A percentile compares a stretch with the other conserved stretches of the same genome.
Evolutionary conservation across 225 moss, liverwort and hornwort genomes (phyloP).

Genomic region (Asterella californica): DNA sequence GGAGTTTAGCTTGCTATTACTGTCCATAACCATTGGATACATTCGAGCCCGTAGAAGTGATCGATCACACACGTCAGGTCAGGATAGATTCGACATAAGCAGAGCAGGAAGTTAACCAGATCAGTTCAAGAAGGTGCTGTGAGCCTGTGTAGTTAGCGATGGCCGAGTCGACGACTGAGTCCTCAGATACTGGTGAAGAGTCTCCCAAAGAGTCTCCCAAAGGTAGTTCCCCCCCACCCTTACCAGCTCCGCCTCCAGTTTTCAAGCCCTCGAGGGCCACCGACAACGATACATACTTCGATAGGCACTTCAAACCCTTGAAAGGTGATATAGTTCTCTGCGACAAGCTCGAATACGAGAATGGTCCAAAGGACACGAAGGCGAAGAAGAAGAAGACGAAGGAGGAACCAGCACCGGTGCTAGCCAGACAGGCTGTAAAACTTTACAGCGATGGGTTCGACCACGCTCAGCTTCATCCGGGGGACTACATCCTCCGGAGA

Average conservation of each 20-base stretch:
- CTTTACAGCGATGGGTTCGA: constrained; percentile 5
- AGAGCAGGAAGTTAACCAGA: too few species aligned
- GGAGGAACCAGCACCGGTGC: constrained; percentile 1
- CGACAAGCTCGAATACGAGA: constrained; percentile 5
- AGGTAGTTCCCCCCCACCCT: background rate
- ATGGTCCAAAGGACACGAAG: background rate
- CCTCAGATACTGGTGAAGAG: background rate
- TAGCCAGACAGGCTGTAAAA: constrained; percentile 1
- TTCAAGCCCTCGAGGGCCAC: constrained; percentile 5
- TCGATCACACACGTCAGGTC: too few species aligned
- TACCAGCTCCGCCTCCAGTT: background rate
- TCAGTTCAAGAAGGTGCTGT: too few species aligned
- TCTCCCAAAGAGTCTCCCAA: background rate
- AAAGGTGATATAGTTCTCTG: constrained; percentile 9
- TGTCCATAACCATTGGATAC: too few species aligned
- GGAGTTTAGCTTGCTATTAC: too few species aligned
- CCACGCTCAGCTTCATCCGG: background rate
- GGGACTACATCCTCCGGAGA: constrained; percentile 12
- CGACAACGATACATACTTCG: constrained; percentile 17
- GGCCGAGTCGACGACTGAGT: background rate
- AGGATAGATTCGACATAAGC: too few species aligned
- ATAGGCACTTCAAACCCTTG: constrained; percentile 15
- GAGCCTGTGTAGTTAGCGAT: background rate
- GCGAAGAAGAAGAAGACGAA: background rate
- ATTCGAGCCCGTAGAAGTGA: too few species aligned